Evolutionary conservation across 1,139 yeast genomes (phyloP), one percentile per base, ranked within the genome.

Genomic region (Yamadazyma buinensis): DNA sequence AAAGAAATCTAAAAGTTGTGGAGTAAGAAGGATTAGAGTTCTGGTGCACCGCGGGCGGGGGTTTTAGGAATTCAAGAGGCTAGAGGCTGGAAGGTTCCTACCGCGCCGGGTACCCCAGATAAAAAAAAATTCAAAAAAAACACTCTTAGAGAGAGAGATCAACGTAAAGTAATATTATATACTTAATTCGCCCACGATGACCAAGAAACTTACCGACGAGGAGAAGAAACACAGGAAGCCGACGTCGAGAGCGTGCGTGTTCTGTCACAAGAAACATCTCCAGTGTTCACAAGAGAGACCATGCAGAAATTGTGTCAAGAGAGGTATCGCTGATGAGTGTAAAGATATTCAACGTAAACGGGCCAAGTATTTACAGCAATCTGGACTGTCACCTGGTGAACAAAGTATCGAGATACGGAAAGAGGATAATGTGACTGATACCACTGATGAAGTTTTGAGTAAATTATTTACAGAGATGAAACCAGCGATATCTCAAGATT

Each of bases 251-350:
- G 92, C 90, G 0, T 83, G 92, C 51, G 67, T 67, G 13, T 80
- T 81, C 50, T 83, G 90, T 52, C 87, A 82, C 51, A 60, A 67
- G 23, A 83, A 83, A 43, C 92, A 82, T 48, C 62, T 83, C 17
- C 90, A 82, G 46, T 83, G 90, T 52, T 59, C 67, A 18, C 59
- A 67, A 42, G 67, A 66, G 39, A 46, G 92, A 37, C 90, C 92
- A 0, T 83, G 90, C 49, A 71, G 68, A 44, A 83, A 83, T 51
- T 83, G 92, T 55, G 52, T 69, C 26, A 82, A 80, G 50, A 55
- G 88, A 37, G 74, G 77, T 22, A 52, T 76, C n/a, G 75, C 64
- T 2, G 68, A 66, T 37, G 51, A 63, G 12, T 83, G 92, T 54
- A 61, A 56, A 25, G 84, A 81, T 51, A 75, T 77, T n/a, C 68